A percentile compares a stretch with the other conserved stretches of the same genome.
Evolutionary conservation across 176 grass and related monocot species (phyloP).

Genomic region (Bolboschoenus planiculmis): DNA sequence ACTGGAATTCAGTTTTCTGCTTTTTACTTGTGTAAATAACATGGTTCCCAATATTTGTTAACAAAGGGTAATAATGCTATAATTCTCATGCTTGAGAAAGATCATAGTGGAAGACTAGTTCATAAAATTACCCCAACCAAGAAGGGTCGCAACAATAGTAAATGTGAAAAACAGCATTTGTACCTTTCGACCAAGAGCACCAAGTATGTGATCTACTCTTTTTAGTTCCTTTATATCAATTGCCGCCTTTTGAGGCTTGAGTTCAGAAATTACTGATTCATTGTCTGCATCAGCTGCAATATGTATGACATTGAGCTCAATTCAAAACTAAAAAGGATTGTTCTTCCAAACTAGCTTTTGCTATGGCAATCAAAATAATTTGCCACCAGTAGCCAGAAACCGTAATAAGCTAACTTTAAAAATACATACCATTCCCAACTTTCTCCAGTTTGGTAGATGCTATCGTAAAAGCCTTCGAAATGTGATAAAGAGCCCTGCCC

Average conservation of each 20-base stretch:
- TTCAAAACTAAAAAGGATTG: background rate
- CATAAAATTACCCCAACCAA: background rate
- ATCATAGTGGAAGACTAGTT: background rate
- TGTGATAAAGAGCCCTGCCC: conserved; percentile 84
- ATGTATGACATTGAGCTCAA: background rate
- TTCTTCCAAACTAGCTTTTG: background rate
- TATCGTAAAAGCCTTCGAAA: conserved; percentile 77
- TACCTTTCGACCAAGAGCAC: conserved; percentile 76
- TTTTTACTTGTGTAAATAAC: background rate
- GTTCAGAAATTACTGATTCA: conserved; percentile 51
- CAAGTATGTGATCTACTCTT: conserved; percentile 81
- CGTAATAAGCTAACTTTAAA: background rate
- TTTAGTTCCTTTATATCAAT: conserved; percentile 88
- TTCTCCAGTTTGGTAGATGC: conserved; percentile 81
- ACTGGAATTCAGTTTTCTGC: background rate
- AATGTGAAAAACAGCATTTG: background rate
- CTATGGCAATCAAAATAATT: background rate
- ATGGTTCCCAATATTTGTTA: background rate
- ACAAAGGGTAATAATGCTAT: background rate
- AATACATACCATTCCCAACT: conserved; percentile 64
- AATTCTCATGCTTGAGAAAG: background rate
- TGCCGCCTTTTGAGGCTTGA: conserved; percentile 67
- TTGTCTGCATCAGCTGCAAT: conserved; percentile 59
- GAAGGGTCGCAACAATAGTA: background rate
- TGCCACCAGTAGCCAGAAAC: background rate